Conservation (phyloP, 2,329 filamentous ascomycete species). For the Sphaerulina vaccinii region DNA sequence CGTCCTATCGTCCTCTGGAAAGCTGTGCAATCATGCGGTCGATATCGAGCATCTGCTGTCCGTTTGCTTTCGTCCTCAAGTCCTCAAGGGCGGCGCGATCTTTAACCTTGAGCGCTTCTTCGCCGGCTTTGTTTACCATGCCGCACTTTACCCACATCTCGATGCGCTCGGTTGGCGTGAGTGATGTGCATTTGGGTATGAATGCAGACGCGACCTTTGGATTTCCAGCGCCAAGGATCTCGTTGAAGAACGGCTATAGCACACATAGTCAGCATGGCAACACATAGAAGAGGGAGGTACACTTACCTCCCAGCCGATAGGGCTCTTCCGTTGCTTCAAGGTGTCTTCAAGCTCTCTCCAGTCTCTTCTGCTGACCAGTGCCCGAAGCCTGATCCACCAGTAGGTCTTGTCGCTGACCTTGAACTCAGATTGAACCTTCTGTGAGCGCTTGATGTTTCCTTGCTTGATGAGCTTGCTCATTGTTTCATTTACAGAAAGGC, state of each 20-base stretch:
- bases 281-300: neutral
- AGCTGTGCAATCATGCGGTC: slow-evolving; percentile 68
- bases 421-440: slow-evolving; percentile 88
- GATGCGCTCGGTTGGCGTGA: slow-evolving; percentile 68
- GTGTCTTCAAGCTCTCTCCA: slow-evolving; percentile 92
- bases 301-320: slow-evolving; percentile 92
- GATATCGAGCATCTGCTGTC: slow-evolving; percentile 71
- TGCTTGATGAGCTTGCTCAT: slow-evolving; percentile 82
- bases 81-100: slow-evolving; percentile 73
- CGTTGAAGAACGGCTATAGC: slow-evolving; percentile 80
- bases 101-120: slow-evolving; percentile 82
- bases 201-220: slow-evolving; percentile 79
- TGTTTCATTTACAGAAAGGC: slow-evolving; percentile 86
- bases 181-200: slow-evolving; percentile 77
- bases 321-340: slow-evolving; percentile 73
- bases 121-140: slow-evolving; percentile 80
- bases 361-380: slow-evolving; percentile 83
- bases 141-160: slow-evolving; percentile 98
- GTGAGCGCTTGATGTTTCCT: slow-evolving; percentile 79
- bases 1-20: slow-evolving; percentile 30
- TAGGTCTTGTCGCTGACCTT: slow-evolving; percentile 86
- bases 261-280: slow-evolving; percentile 15
- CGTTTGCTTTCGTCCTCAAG: slow-evolving; percentile 71
- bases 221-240: slow-evolving; percentile 84
- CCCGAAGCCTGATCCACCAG: slow-evolving; percentile 83